phyloP scores from a whole-genome alignment of 345 rosid genomes.

The Eucalyptus regnans region DNA sequence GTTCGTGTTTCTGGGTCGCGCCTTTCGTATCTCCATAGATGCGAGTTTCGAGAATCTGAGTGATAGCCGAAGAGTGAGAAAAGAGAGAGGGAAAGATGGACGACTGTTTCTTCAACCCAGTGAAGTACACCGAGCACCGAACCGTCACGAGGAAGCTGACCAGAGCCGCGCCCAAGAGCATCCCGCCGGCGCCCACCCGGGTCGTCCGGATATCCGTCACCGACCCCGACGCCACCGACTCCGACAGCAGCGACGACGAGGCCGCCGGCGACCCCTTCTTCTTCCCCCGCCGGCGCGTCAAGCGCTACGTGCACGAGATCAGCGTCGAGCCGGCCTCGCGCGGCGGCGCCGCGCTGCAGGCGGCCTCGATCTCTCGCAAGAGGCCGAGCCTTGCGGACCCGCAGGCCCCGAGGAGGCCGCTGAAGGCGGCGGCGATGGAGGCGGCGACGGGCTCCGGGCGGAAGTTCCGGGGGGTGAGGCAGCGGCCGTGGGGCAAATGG shows the following conservation, averaged over 20 bases:
- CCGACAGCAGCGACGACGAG: slow-evolving; percentile 87
- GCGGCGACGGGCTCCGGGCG: background rate
- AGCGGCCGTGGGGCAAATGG: slow-evolving; percentile 99
- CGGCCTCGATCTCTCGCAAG: slow-evolving; percentile 4
- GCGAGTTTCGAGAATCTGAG: background rate
- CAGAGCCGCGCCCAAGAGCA: background rate
- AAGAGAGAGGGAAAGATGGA: slow-evolving; percentile 9
- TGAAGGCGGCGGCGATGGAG: background rate
- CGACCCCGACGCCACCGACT: slow-evolving; percentile 85
- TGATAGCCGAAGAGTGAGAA: background rate
- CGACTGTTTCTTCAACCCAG: slow-evolving; percentile 34
- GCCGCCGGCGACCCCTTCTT: slow-evolving; percentile 12
- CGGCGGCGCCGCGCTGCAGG: background rate
- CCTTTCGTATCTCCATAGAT: background rate
- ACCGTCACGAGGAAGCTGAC: slow-evolving; percentile 31
- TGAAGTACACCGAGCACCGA: slow-evolving; percentile 61
- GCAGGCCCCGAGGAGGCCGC: background rate
- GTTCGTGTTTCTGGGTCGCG: background rate
- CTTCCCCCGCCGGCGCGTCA: slow-evolving; percentile 39
- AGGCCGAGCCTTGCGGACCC: background rate
- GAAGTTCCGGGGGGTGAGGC: slow-evolving; percentile 89
- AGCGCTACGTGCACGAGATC: slow-evolving; percentile 66
- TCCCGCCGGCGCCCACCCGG: background rate
- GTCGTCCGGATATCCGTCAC: slow-evolving; percentile 44
- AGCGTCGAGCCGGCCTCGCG: slow-evolving; percentile 28